Conservation (phyloP, 1,139 yeast species). For the Hansenula lynferdii region DNA sequence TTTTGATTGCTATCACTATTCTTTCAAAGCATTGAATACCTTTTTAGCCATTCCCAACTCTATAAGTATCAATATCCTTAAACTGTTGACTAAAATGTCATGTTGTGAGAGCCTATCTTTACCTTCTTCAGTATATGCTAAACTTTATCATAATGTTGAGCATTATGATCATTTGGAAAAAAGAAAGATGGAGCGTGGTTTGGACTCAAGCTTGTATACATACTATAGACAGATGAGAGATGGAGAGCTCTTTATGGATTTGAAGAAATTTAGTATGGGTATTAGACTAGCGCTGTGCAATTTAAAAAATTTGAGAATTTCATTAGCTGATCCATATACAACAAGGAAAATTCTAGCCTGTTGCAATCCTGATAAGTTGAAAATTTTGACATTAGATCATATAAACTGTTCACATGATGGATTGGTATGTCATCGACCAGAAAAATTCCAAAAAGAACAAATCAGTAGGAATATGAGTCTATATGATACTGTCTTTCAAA, state of each 20-base stretch:
- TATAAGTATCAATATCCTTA: neutral
- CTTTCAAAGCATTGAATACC: neutral
- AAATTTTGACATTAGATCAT: slow-evolving; percentile 3
- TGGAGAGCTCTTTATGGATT: neutral
- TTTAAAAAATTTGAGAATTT: slow-evolving; percentile 1
- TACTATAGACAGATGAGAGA: neutral
- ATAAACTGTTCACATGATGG: slow-evolving; percentile 1
- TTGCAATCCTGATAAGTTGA: slow-evolving; percentile 1
- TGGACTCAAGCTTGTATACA: neutral
- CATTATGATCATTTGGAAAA: neutral
- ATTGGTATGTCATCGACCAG: neutral
- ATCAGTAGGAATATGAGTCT: slow-evolving; percentile 1
- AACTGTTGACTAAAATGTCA: neutral
- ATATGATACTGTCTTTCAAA: slow-evolving; percentile 5
- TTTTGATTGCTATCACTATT: neutral
- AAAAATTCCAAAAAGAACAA: neutral
- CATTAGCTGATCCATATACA: slow-evolving; percentile 3
- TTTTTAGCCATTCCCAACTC: neutral
- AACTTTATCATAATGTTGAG: neutral
- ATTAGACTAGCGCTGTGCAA: neutral
- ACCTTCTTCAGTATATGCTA: neutral
- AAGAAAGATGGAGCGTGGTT: neutral
- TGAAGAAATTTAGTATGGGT: neutral
- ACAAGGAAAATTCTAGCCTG: neutral
- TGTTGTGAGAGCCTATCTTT: neutral